These are phyloP conservation scores for Solanum phureja DNA, from an alignment of 257 asterid genomes.

Conservation along the genomic window DNA sequence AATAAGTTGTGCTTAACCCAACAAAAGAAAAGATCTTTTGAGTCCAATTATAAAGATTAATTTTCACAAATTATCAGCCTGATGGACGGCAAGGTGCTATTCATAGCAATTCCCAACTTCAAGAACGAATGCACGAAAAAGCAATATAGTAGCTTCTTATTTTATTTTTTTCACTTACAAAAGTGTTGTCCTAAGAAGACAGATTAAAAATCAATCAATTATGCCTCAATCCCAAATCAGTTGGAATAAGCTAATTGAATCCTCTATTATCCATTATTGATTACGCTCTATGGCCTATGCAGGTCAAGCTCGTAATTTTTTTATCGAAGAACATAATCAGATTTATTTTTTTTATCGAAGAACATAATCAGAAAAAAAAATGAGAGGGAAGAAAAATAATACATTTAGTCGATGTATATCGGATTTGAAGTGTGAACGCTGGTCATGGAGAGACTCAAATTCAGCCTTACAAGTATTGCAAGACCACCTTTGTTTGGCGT, in stretches of 20 bases:
- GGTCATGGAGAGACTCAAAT: constrained; percentile 85
- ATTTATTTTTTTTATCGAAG: too few relatives aligned
- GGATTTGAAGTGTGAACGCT: constrained; percentile 88
- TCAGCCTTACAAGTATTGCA: constrained; percentile 86
- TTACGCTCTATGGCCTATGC: neutral
- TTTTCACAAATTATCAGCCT: neutral
- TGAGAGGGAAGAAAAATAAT: neutral
- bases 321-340: too few relatives aligned
- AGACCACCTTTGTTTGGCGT: constrained; percentile 68
- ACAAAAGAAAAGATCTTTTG: neutral
- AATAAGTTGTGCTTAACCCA: neutral
- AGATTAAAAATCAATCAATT: neutral
- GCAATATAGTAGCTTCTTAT: neutral
- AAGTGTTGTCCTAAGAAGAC: neutral
- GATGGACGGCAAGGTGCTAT: neutral
- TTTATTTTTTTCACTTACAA: neutral
- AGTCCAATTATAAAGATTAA: neutral
- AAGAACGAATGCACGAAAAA: neutral
- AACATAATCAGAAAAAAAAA: neutral
- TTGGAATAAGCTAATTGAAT: neutral
- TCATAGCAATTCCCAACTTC: neutral
- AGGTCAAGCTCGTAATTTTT: neutral
- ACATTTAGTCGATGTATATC: constrained; percentile 94
- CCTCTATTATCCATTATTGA: neutral
- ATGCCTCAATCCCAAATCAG: neutral